phyloP scores from a whole-genome alignment of 495 filamentous ascomycete genomes.

The Penicillium manginii region DNA sequence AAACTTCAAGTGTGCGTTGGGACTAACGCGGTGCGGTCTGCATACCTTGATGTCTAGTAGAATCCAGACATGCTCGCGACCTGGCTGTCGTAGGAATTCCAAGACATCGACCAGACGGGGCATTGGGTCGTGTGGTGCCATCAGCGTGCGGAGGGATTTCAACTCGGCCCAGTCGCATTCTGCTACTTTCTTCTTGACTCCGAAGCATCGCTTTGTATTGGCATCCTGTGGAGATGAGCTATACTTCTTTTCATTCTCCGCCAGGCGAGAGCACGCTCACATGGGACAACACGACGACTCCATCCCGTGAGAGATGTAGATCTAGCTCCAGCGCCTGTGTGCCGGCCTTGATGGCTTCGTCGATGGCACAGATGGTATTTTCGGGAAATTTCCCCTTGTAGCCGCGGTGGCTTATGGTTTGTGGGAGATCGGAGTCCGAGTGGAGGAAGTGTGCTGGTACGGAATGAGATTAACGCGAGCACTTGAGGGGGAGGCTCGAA shows the following conservation, averaged over 20 bases:
- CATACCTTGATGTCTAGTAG: constrained; percentile 86
- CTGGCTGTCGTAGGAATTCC: constrained; percentile 65
- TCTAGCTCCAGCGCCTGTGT: constrained; percentile 88
- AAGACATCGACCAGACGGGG: constrained; percentile 77
- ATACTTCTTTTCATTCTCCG: not conserved
- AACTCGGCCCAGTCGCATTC: constrained; percentile 79
- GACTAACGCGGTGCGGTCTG: not conserved
- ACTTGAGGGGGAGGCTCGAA: no score
- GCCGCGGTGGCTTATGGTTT: constrained; percentile 84
- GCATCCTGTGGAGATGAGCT: constrained; percentile 59
- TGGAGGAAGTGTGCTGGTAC: constrained; percentile 23
- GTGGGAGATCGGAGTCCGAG: constrained; percentile 49
- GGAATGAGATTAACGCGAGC: no score
- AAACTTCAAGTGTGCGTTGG: no score
- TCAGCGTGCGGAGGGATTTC: constrained; percentile 65
- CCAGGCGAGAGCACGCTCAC: constrained; percentile 47
- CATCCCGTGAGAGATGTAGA: constrained; percentile 79
- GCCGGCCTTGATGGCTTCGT: constrained; percentile 69
- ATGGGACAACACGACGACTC: constrained; percentile 83
- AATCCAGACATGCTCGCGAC: constrained; percentile 70
- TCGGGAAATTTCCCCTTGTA: constrained; percentile 81
- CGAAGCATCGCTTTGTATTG: constrained; percentile 78
- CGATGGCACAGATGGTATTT: constrained; percentile 82
- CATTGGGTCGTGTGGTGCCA: constrained; percentile 70
- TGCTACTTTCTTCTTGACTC: constrained; percentile 65